Evolutionary conservation across 345 rosid genomes (phyloP), one percentile per base, ranked within the genome.

Genomic region (Cardamine resedifolia): DNA sequence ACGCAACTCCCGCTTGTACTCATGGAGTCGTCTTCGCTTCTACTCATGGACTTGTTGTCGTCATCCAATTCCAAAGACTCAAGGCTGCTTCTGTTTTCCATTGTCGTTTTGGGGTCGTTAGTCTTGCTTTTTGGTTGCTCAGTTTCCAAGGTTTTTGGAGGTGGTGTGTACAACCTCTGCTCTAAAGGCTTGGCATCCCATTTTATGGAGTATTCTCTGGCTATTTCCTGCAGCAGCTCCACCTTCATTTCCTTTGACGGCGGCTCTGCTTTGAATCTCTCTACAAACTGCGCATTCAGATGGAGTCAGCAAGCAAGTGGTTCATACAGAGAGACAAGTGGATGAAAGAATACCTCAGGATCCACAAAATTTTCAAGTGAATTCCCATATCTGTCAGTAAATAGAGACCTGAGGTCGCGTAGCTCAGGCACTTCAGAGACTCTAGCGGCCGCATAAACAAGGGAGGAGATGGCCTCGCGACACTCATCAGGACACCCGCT

Each of bases 401-500:
- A 90, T 10, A 81, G 15, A 34, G 79, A 72, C 48, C 97, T 83
- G 67, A 91, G 86, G 10, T 90, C 84, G 5, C 93, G 88, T 10
- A 89, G 81, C 77, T 91, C 97, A 0, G 95, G 97, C 68, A 89
- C 80, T 75, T 89, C 90, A 47, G 94, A 80, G 77, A 91, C 81
- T 81, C 97, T 83, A 47, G 99, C 96, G 10, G 99, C 95, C n/a
- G 97, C 96, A 36, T 87, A 84, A 36, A 83, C 74, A 53, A 95
- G 81, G 55, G 96, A 87, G 11, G 90, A 74, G 18, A 85, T 78
- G 51, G 97, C 92, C 78, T 87, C 94, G 71, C 66, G 79, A 79
- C 99, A 91, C 57, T 87, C 98, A 44, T 81, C 87, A 27, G 97
- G 99, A 50, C 98, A 92, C 47, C 83, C 85, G 49, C 96, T 91